A percentile compares a stretch with the other conserved stretches of the same genome.
Evolutionary conservation across 1,284 basidiomycete species (phyloP).

Genomic region (Xerocomus tenax): DNA sequence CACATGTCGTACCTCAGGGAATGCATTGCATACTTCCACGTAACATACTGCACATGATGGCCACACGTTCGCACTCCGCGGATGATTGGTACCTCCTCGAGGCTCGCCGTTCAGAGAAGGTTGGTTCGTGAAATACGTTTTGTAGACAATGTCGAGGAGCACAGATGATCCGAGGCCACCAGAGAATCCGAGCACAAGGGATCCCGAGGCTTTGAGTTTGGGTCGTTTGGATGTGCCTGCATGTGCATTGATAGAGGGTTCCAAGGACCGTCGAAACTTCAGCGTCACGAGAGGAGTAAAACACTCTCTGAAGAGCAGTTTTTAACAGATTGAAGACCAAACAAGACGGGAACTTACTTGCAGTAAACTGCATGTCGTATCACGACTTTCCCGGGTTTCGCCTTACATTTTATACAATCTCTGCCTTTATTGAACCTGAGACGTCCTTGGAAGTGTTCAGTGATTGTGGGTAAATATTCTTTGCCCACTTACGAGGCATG

Average conservation of each 20-base stretch:
- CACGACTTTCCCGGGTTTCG: slow-evolving; percentile 53
- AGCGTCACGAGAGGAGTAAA: slow-evolving; percentile 52
- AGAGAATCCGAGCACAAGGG: slow-evolving; percentile 59
- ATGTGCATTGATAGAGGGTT: slow-evolving; percentile 52
- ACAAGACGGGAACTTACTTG: slow-evolving; percentile 45
- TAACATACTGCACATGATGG: slow-evolving; percentile 53
- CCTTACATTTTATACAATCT: slow-evolving; percentile 64
- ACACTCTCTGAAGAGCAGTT: slow-evolving; percentile 44
- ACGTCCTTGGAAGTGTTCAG: slow-evolving; percentile 37
- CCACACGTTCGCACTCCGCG: slow-evolving; percentile 58
- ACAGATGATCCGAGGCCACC: slow-evolving; percentile 68
- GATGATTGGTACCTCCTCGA: slow-evolving; percentile 55
- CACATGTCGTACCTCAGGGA: slow-evolving; percentile 45
- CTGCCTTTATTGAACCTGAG: slow-evolving; percentile 57
- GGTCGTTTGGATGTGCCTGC: slow-evolving; percentile 34
- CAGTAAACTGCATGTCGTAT: slow-evolving; percentile 75
- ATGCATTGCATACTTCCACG: slow-evolving; percentile 57
- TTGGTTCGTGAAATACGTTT: slow-evolving; percentile 47
- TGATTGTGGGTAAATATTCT: not conserved
- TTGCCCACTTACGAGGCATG: slow-evolving; percentile 50
- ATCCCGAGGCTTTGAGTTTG: slow-evolving; percentile 56
- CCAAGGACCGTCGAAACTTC: slow-evolving; percentile 60
- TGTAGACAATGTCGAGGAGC: slow-evolving; percentile 58
- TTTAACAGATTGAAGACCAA: not conserved
- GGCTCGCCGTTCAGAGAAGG: slow-evolving; percentile 28